These are phyloP conservation scores for Tephrocybe sp. DNA, from an alignment of 768 basidiomycete species.

Conservation along the genomic window DNA sequence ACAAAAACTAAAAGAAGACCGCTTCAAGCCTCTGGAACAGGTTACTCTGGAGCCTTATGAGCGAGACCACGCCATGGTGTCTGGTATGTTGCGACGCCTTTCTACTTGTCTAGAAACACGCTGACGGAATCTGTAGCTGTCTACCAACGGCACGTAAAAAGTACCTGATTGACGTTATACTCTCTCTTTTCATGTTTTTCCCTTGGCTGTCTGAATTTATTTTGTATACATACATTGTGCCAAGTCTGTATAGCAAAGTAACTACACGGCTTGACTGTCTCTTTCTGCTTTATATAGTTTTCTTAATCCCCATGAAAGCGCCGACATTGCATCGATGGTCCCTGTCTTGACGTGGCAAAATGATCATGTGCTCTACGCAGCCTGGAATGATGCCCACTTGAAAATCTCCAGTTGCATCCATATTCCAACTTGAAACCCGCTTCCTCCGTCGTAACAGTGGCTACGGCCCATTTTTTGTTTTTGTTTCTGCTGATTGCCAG, in stretches of 20 bases:
- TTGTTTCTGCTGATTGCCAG: constrained; percentile 20
- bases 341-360: constrained; percentile 31
- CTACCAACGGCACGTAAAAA: constrained; percentile 27
- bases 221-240: constrained; percentile 11
- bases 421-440: background rate
- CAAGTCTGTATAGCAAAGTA: constrained; percentile 10
- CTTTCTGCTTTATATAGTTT: constrained; percentile 14
- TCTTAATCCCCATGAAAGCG: constrained; percentile 14
- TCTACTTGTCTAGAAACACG: background rate
- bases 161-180: constrained; percentile 13
- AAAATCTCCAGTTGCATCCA: background rate
- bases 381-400: background rate
- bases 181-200: constrained; percentile 4
- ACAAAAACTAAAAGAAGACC: constrained; percentile 69
- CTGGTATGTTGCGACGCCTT: constrained; percentile 47
- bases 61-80: constrained; percentile 89
- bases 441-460: constrained; percentile 6
- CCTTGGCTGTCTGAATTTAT: constrained; percentile 12
- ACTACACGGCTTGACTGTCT: constrained; percentile 10
- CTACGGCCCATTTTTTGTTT: constrained; percentile 2
- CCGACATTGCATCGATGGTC: background rate
- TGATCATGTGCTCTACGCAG: constrained; percentile 25
- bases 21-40: constrained; percentile 94
- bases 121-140: constrained; percentile 18
- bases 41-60: constrained; percentile 94